Percentiles rank a stretch among this genome's conserved stretches.
Evolutionary conservation across 2,329 filamentous ascomycete species (phyloP).

Genomic region (Podosphaera aphanis): DNA sequence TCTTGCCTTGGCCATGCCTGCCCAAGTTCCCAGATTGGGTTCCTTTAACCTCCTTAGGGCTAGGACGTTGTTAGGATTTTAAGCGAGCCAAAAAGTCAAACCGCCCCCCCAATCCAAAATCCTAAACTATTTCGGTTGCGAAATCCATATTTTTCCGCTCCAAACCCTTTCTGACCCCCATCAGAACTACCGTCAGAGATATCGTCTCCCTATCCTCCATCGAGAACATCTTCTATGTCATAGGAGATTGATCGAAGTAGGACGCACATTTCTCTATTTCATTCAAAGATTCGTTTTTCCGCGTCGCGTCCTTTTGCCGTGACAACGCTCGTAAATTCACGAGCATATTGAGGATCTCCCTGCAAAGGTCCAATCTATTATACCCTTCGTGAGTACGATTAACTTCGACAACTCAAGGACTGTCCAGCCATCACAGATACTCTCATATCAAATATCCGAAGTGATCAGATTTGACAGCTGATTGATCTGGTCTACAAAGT

Average conservation of each 20-base stretch:
- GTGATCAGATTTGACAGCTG: constrained; percentile 11
- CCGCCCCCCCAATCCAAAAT: not conserved
- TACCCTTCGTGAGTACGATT: constrained; percentile 11
- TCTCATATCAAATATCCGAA: constrained; percentile 5
- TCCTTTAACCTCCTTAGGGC: not conserved
- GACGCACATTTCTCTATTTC: constrained; percentile 5
- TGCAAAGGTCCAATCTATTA: constrained; percentile 5
- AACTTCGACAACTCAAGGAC: constrained; percentile 13
- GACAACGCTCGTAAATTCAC: constrained; percentile 6
- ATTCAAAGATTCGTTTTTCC: constrained; percentile 4
- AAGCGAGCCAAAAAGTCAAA: constrained; percentile 1
- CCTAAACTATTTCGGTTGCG: not conserved
- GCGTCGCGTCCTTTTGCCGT: constrained; percentile 5
- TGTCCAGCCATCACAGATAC: constrained; percentile 7
- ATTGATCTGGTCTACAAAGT: constrained; percentile 11
- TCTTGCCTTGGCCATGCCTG: not conserved
- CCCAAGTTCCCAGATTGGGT: not conserved
- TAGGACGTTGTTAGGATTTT: constrained; percentile 1
- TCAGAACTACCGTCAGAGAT: constrained; percentile 3
- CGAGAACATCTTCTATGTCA: constrained; percentile 14
- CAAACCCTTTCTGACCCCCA: constrained; percentile 4
- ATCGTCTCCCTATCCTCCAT: constrained; percentile 4
- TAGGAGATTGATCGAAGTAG: constrained; percentile 13
- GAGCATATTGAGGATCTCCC: constrained; percentile 6
- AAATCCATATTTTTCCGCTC: not conserved